Evolutionary conservation across 352 stramenopile genomes (phyloP).

Genomic region (Aphanomyces astaci): DNA sequence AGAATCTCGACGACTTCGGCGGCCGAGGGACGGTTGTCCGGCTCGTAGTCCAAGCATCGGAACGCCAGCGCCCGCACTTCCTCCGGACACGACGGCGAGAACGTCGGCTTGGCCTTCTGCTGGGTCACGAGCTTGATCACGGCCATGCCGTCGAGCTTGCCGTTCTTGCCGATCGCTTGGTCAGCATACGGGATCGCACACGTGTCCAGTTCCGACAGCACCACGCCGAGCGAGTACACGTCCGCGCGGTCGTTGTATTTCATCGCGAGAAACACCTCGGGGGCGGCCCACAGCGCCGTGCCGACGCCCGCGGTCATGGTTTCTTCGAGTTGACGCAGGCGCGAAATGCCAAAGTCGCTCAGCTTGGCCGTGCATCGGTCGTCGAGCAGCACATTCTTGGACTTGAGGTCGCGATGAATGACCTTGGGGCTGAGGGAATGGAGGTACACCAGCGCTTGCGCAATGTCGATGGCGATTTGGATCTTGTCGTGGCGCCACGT

Average conservation of each 20-base stretch:
- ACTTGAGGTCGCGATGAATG: slow-evolving; percentile 74
- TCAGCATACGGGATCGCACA: slow-evolving; percentile 73
- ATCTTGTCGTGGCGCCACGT: slow-evolving; percentile 78
- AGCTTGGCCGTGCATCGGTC: slow-evolving; percentile 67
- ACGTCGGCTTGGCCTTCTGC: slow-evolving; percentile 45
- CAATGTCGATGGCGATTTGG: slow-evolving; percentile 70
- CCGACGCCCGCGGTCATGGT: slow-evolving; percentile 30
- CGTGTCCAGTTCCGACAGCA: slow-evolving; percentile 72
- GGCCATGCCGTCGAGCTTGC: slow-evolving; percentile 80
- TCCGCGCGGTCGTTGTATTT: slow-evolving; percentile 84
- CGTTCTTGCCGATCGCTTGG: slow-evolving; percentile 54
- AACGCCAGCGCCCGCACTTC: slow-evolving; percentile 50
- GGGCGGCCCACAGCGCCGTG: slow-evolving; percentile 59
- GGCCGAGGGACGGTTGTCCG: background rate
- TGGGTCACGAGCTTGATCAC: slow-evolving; percentile 76
- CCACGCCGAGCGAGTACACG: slow-evolving; percentile 79
- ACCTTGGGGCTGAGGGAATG: slow-evolving; percentile 70
- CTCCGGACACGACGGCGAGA: slow-evolving; percentile 42
- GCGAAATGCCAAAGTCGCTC: slow-evolving; percentile 73
- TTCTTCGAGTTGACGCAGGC: slow-evolving; percentile 50
- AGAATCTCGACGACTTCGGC: slow-evolving; percentile 14
- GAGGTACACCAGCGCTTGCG: slow-evolving; percentile 64
- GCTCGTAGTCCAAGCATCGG: slow-evolving; percentile 24
- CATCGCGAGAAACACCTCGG: slow-evolving; percentile 73
- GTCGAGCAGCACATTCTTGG: slow-evolving; percentile 64